These are phyloP conservation scores for Rhododendron ovatum DNA, from an alignment of 148 eudicot species.

Conservation along the genomic window DNA sequence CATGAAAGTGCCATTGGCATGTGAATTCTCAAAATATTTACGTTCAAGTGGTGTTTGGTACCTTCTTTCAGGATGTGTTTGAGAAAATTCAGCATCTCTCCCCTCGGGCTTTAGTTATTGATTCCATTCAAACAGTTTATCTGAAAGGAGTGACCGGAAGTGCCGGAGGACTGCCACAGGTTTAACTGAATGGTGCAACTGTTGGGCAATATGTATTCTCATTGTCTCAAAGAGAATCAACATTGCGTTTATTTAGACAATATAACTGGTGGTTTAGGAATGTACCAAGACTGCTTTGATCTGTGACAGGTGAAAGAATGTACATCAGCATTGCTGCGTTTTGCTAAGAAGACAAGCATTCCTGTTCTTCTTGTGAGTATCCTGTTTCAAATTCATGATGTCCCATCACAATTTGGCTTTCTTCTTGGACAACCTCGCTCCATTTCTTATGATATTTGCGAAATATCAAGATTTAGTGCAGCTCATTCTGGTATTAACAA, in stretches of 20 bases:
- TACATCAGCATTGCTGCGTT: constrained; percentile 85
- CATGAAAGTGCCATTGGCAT: background rate
- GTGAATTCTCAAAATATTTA: constrained; percentile 1
- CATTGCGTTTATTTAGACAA: background rate
- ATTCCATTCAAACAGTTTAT: constrained; percentile 93
- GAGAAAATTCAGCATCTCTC: constrained; percentile 54
- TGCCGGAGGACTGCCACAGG: constrained; percentile 83
- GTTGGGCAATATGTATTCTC: background rate
- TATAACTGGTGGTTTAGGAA: background rate
- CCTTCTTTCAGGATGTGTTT: constrained; percentile 62
- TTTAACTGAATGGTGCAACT: constrained; percentile 18
- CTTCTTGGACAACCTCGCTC: background rate
- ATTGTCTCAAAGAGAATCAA: background rate
- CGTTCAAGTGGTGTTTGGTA: background rate
- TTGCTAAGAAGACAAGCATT: constrained; percentile 82
- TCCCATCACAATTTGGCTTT: background rate
- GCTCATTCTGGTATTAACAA: background rate
- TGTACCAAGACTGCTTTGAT: constrained; percentile 5
- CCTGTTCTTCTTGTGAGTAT: constrained; percentile 79
- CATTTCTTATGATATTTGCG: background rate
- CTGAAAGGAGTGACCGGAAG: constrained; percentile 76
- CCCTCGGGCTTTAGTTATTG: constrained; percentile 76
- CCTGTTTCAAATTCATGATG: background rate
- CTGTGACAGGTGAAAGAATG: constrained; percentile 85
- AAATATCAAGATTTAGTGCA: background rate